Evolutionary conservation across 2,329 filamentous ascomycete genomes (phyloP).

Genomic region (Pseudogymnoascus sp.): DNA sequence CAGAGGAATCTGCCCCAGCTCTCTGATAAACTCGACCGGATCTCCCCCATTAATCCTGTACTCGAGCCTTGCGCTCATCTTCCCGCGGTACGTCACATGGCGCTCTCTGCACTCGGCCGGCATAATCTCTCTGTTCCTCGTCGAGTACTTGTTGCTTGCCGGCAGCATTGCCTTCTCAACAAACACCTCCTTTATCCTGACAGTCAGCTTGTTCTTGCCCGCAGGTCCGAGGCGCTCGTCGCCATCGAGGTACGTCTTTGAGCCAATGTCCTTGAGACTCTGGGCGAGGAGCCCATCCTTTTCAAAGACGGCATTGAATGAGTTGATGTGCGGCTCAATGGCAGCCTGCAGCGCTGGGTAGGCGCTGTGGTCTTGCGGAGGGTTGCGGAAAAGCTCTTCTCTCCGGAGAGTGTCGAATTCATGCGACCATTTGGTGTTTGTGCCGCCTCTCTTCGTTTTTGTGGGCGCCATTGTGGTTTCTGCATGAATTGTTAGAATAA

Average conservation of each 20-base stretch:
- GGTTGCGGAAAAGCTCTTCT: slow-evolving; percentile 81
- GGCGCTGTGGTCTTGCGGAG: slow-evolving; percentile 77
- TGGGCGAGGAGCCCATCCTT: slow-evolving; percentile 64
- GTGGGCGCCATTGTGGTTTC: slow-evolving; percentile 15
- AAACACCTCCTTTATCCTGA: slow-evolving; percentile 73
- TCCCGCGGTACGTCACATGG: slow-evolving; percentile 83
- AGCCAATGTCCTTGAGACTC: slow-evolving; percentile 80
- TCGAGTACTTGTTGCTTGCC: slow-evolving; percentile 71
- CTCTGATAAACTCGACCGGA: slow-evolving; percentile 70
- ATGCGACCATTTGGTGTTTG: slow-evolving; percentile 69
- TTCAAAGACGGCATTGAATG: slow-evolving; percentile 86
- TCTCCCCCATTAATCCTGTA: slow-evolving; percentile 83
- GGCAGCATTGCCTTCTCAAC: slow-evolving; percentile 77
- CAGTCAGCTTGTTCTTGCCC: slow-evolving; percentile 64
- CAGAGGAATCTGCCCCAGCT: slow-evolving; percentile 81
- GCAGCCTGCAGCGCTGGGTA: slow-evolving; percentile 80
- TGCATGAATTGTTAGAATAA: background rate
- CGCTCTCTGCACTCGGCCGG: slow-evolving; percentile 92
- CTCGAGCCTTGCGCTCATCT: slow-evolving; percentile 73
- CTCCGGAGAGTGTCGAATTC: slow-evolving; percentile 79
- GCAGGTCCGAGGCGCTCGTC: slow-evolving; percentile 52
- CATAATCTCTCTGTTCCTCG: slow-evolving; percentile 72
- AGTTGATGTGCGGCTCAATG: slow-evolving; percentile 87
- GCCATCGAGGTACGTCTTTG: slow-evolving; percentile 79
- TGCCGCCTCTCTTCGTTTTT: slow-evolving; percentile 37